These are phyloP conservation scores for Cymbopogon flexuosus DNA, from an alignment of 202 grass and related monocot species.

Conservation along the genomic window DNA sequence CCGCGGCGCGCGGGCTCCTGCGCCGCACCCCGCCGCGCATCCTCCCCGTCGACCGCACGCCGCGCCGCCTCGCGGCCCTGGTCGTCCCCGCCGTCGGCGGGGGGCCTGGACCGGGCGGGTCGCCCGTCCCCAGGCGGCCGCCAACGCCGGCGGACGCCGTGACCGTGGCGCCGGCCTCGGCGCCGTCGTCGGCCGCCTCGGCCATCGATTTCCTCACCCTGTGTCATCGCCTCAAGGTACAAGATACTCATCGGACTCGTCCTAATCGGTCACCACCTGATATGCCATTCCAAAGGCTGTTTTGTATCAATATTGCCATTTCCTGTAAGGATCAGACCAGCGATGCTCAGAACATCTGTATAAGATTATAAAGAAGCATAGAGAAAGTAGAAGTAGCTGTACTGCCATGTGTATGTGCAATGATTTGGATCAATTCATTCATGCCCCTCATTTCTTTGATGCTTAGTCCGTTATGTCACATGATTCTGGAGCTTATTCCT, in stretches of 20 bases:
- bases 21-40: constrained; percentile 23
- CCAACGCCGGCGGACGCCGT: constrained; percentile 38
- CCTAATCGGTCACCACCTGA: neutral
- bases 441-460: neutral
- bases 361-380: neutral
- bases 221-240: constrained; percentile 80
- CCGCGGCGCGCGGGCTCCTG: constrained; percentile 35
- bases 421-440: neutral
- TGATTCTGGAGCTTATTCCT: constrained; percentile 1
- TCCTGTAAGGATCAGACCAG: neutral
- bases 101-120: constrained; percentile 29
- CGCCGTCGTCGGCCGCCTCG: constrained; percentile 44
- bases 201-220: constrained; percentile 90
- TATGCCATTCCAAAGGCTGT: neutral
- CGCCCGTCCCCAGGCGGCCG: constrained; percentile 25
- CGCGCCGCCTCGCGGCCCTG: constrained; percentile 16
- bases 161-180: constrained; percentile 22
- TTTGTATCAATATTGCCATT: neutral
- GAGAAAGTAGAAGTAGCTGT: neutral
- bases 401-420: neutral
- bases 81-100: constrained; percentile 28
- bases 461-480: neutral
- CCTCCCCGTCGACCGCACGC: constrained; percentile 27
- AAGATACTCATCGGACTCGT: neutral
- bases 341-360: neutral